A percentile compares a stretch with the other conserved stretches of the same genome.
Conservation (phyloP, 371 early-diverging fungal species). For the Mucor sp. region DNA sequence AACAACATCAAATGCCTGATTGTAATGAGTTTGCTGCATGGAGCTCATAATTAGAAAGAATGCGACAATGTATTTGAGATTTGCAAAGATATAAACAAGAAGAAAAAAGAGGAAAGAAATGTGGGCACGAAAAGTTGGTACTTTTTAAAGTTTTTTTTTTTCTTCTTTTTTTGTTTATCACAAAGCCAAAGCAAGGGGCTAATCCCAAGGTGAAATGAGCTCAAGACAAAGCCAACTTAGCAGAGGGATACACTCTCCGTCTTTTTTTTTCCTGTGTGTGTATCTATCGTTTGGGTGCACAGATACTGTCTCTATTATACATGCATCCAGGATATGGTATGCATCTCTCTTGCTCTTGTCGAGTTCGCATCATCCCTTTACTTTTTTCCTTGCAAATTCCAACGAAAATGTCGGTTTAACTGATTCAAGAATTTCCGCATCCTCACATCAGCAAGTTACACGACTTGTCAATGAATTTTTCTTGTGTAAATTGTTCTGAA, state of each 20-base stretch:
- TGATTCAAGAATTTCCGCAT: conserved; percentile 7
- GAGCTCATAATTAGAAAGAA: conserved; percentile 6
- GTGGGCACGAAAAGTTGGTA: not conserved
- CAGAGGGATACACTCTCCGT: not conserved
- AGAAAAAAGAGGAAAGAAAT: conserved; percentile 3
- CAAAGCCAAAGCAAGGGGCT: not conserved
- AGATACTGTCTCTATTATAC: conserved; percentile 4
- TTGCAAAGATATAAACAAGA: not conserved
- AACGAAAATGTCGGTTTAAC: conserved; percentile 1
- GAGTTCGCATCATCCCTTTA: not conserved
- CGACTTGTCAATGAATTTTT: conserved; percentile 17
- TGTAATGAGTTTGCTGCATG: not conserved
- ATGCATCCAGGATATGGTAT: not conserved
- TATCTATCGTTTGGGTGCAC: conserved; percentile 7
- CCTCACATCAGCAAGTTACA: conserved; percentile 12
- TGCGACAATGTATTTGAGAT: not conserved
- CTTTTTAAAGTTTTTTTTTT: not conserved
- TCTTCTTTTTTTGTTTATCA: conserved; percentile 10
- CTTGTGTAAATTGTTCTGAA: not conserved
- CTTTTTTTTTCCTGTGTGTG: not conserved
- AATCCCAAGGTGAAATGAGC: not conserved
- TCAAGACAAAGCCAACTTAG: not conserved
- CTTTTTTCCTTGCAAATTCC: not conserved
- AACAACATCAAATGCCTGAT: not conserved
- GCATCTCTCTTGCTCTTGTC: not conserved